Evolutionary conservation across 495 filamentous ascomycete species (phyloP), one percentile per base, ranked within the genome.

Genomic region (Podospora anserina): DNA sequence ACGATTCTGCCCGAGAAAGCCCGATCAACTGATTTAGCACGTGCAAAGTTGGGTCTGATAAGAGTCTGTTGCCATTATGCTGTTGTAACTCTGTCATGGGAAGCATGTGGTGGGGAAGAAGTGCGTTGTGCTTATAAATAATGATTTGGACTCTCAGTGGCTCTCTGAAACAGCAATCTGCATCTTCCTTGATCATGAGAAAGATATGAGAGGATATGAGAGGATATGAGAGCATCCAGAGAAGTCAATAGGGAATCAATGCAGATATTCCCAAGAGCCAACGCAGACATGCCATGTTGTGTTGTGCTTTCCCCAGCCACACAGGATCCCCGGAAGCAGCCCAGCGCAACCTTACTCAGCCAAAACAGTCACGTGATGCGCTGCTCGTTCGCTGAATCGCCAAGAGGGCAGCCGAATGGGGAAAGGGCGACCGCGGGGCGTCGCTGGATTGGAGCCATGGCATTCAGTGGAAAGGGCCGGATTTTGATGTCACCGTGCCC

Each of bases 401-500:
- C 69, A 63, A 61, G 63, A 49, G 61, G 67, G 56, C n/a, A 32
- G 39, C 23, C 32, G 23, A 59, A 19, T 63, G 44, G 66, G 49
- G 39, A 49, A 49, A 49, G 13, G 39, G 39, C 32, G 69, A 23
- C 65, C 62, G 65, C 59, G 69, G 69, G 66, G 68, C 66, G 68
- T 23, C 23, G 2, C n/a, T 58, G 55, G 55, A 26, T 26, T 65
- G 68, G 55, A 65, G 34, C 70, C 65, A 19, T 49, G 49, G 59
- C 60, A 63, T 56, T 61, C 34, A 68, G 49, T 58, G 64, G 55
- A 66, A 70, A 70, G 66, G 61, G 71, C 69, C 65, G 63, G 66
- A 60, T 66, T 70, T 72, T 66, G 71, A 72, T 72, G 71, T 68
- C 68, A 72, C 71, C 63, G 68, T 62, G 66, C 69, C 69, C 69